Base-by-base conservation (phyloP, 306 rosid genomes). In the Trichosanthes cucumerina region DNA sequence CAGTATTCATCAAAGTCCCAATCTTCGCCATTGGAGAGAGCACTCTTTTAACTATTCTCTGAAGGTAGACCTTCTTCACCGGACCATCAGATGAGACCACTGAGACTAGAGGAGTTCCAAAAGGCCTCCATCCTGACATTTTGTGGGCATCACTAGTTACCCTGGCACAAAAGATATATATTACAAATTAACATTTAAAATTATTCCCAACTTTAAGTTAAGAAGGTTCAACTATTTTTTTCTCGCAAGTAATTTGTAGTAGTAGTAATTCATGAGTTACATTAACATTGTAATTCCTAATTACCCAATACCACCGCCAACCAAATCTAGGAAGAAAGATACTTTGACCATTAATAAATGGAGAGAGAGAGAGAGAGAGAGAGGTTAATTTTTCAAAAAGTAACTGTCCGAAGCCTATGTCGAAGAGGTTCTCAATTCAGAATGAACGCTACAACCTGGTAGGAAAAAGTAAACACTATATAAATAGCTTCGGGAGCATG, bases 41-140 rank as follows among this genome's bases (percentile, higher is more conserved):
- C 87, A 92, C 81, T 69, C 79, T 85, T 71, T 86, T 78, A 80
- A 88, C 97, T 63, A 85, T 84, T 78, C 53, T 84, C 87, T 87
- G 96, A 80, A 95, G 71, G 82, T 92, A 84, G 77, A 89, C 89
- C 82, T 93, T 86, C 54, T 86, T 91, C 83, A 92, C 79, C 70
- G 80, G 79, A 80, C 90, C 91, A 68, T 91, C 96, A 43, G 91
- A 85, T 52, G 97, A 86, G 84, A 95, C 83, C 79, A 87, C 76
- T 1, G 87, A 86, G 69, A 92, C 89, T 58, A 95, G 86, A 77
- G 99, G 99, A 58, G 89, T 84, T 90, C 97, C 97, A 78, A 74
- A 91, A 3, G 96, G 91, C 81, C 88, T 86, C 96, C 97, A 93
- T 76, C 97, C 98, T 23, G 98, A 93, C 52, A 84, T 68, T 54